These are phyloP conservation scores for Penicillium coffeae DNA, from an alignment of 495 filamentous ascomycete genomes.

Conservation along the genomic window DNA sequence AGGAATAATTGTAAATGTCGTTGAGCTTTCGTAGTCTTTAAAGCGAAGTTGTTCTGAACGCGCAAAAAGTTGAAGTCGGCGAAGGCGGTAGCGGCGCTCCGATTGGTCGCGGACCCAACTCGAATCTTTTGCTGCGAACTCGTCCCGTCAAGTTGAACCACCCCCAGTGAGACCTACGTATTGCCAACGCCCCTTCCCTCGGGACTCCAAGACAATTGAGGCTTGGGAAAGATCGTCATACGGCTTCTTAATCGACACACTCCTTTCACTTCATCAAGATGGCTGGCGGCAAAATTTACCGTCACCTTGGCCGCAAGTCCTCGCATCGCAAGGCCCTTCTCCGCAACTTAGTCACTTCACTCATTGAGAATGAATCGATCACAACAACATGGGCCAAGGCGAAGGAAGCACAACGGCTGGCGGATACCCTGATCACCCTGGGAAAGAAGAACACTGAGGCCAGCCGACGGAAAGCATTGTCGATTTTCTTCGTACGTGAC, in stretches of 20 bases:
- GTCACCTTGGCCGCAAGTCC: conserved; percentile 76
- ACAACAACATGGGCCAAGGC: conserved; percentile 93
- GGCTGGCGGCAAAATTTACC: conserved; percentile 86
- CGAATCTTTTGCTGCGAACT: conserved; percentile 37
- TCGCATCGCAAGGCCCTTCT: conserved; percentile 89
- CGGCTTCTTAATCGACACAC: neutral
- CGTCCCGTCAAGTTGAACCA: conserved; percentile 10
- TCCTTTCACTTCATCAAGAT: conserved; percentile 43
- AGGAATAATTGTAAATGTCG: neutral
- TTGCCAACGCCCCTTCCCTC: neutral
- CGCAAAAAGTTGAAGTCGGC: conserved; percentile 18
- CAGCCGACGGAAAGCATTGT: conserved; percentile 58
- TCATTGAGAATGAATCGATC: conserved; percentile 89
- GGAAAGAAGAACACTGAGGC: conserved; percentile 87
- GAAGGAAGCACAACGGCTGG: conserved; percentile 89
- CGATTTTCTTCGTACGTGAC: conserved; percentile 75
- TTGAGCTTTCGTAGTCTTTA: neutral
- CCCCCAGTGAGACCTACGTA: neutral
- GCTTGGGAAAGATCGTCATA: neutral
- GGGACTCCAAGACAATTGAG: conserved; percentile 1
- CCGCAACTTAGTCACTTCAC: conserved; percentile 93
- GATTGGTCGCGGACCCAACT: conserved; percentile 36
- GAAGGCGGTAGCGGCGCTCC: conserved; percentile 33
- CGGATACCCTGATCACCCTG: conserved; percentile 89
- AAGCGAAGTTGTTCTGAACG: neutral